Evolutionary conservation across 768 basidiomycete genomes (phyloP).

Genomic region (Cubamyces lactineus): DNA sequence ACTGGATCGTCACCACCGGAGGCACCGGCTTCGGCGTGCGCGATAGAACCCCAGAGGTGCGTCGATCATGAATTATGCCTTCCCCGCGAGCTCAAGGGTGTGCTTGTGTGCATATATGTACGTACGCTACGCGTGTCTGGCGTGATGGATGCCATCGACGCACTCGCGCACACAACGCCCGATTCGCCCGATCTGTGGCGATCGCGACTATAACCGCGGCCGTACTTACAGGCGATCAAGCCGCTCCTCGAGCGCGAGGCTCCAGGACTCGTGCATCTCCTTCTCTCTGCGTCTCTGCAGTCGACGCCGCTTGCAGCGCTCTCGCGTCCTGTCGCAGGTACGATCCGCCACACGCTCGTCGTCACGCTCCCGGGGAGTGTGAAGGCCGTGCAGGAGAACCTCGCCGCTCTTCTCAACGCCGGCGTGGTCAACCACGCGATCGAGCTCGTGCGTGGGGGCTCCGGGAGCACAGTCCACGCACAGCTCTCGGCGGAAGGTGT

Average conservation of each 20-base stretch:
- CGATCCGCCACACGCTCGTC: constrained; percentile 64
- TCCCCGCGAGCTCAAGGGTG: neutral
- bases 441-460: constrained; percentile 71
- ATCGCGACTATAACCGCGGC: neutral
- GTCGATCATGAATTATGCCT: neutral
- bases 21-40: constrained; percentile 86
- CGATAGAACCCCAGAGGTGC: constrained; percentile 84
- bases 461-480: constrained; percentile 61
- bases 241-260: constrained; percentile 68
- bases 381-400: constrained; percentile 82
- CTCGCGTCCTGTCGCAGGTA: constrained; percentile 83
- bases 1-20: constrained; percentile 83
- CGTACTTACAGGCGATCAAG: constrained; percentile 52
- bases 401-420: constrained; percentile 59
- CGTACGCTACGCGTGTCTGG: neutral
- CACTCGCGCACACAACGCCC: neutral
- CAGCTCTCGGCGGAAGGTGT: constrained; percentile 42
- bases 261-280: constrained; percentile 74
- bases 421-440: constrained; percentile 72
- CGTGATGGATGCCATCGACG: neutral
- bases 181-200: neutral
- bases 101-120: neutral
- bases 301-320: constrained; percentile 82
- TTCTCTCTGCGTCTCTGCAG: constrained; percentile 68
- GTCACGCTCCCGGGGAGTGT: constrained; percentile 85